Conservation (phyloP, 192 early-diverging fungal species). For the Linnemannia zychae region DNA sequence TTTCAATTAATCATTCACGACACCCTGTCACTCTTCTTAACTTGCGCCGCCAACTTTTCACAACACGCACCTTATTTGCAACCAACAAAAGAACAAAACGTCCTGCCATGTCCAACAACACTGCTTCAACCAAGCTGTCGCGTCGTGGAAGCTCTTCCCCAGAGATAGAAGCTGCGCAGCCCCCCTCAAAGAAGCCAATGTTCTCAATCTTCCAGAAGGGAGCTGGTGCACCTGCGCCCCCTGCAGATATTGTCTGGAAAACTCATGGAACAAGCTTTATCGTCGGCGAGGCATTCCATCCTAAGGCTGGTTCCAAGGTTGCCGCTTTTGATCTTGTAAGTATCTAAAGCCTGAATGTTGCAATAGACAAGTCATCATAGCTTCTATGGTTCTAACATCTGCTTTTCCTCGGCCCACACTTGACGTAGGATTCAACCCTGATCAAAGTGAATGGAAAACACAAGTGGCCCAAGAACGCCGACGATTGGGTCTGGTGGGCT, state of each 20-base stretch:
- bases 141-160: constrained; percentile 18
- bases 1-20: background rate
- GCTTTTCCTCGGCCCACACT: background rate
- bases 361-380: background rate
- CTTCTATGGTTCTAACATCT: background rate
- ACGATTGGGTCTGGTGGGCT: constrained; percentile 88
- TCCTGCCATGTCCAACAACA: constrained; percentile 9
- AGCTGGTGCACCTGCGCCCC: background rate
- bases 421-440: constrained; percentile 78
- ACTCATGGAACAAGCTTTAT: constrained; percentile 43
- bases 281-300: constrained; percentile 44
- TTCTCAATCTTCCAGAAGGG: constrained; percentile 49
- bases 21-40: background rate
- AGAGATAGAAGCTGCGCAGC: background rate
- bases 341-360: background rate
- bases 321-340: constrained; percentile 80
- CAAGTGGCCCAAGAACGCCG: constrained; percentile 71
- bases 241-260: constrained; percentile 29
- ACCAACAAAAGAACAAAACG: background rate
- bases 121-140: background rate
- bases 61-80: background rate
- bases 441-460: constrained; percentile 73
- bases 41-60: background rate
- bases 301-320: constrained; percentile 57
- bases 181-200: constrained; percentile 34